Evolutionary conservation across 352 stramenopile species (phyloP).

Genomic region (Nothophytophthora sp.): DNA sequence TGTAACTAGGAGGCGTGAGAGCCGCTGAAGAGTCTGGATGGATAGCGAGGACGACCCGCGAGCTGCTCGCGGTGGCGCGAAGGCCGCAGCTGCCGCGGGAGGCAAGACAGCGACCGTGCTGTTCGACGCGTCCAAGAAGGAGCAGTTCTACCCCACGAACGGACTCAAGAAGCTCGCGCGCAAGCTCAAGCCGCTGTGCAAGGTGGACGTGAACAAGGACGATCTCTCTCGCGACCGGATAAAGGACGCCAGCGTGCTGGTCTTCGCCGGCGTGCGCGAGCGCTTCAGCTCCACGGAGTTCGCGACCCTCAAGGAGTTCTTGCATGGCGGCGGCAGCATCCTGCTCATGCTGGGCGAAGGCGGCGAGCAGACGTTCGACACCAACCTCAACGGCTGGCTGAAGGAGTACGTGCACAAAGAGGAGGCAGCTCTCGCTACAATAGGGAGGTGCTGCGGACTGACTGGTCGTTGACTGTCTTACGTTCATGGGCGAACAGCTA

Average conservation of each 20-base stretch:
- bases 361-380: conserved; percentile 88
- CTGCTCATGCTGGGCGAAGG: conserved; percentile 92
- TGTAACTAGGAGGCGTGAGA: too few species aligned
- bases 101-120: conserved; percentile 50
- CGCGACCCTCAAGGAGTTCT: conserved; percentile 87
- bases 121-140: conserved; percentile 94
- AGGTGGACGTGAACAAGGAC: conserved; percentile 96
- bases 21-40: too few species aligned
- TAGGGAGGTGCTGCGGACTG: too few species aligned
- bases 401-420: conserved; percentile 88
- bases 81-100: not conserved
- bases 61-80: not conserved
- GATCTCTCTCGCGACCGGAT: conserved; percentile 89
- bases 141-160: conserved; percentile 89
- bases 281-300: conserved; percentile 91
- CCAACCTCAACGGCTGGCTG: conserved; percentile 95
- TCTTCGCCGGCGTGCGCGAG: conserved; percentile 90
- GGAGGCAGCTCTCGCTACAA: too few species aligned
- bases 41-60: conserved; percentile 24
- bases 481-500: conserved; percentile 36
- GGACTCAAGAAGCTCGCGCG: conserved; percentile 95
- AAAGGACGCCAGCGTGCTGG: conserved; percentile 84
- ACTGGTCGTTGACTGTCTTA: not conserved
- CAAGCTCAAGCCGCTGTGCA: conserved; percentile 87
- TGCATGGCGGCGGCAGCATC: conserved; percentile 88